phyloP scores from a whole-genome alignment of 768 basidiomycete genomes.

The Suillus fuscotomentosus region DNA sequence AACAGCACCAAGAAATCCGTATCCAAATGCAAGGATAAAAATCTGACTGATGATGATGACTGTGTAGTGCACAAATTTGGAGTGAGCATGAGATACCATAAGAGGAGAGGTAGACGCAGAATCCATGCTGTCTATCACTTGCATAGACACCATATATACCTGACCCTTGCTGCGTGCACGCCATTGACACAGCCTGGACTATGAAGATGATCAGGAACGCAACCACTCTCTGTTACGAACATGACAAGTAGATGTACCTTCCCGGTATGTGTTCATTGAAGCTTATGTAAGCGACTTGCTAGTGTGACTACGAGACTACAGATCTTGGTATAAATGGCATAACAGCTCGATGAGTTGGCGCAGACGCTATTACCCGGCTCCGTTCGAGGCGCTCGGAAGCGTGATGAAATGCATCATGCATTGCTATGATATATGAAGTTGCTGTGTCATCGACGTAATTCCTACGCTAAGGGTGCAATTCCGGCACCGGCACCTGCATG shows the following conservation, averaged over 20 bases:
- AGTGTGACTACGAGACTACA: background rate
- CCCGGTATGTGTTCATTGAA: no score
- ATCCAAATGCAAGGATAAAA: constrained; percentile 5
- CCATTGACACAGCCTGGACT: background rate
- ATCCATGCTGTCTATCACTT: background rate
- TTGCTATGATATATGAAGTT: background rate
- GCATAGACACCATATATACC: background rate
- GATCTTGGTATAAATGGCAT: background rate
- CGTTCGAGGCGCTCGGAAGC: background rate
- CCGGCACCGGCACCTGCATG: background rate
- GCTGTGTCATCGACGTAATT: background rate
- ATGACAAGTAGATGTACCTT: background rate
- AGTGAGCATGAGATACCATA: background rate
- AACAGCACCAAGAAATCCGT: constrained; percentile 9
- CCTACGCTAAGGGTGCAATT: background rate
- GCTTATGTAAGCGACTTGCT: background rate
- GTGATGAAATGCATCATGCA: background rate
- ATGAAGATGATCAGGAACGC: background rate
- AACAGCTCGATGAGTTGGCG: background rate
- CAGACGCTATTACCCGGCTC: background rate
- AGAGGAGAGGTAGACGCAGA: background rate
- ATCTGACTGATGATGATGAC: background rate
- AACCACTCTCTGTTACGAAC: background rate
- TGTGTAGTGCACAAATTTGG: background rate
- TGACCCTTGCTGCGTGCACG: background rate